These are phyloP conservation scores for Exophiala aquamarina DNA, from an alignment of 2,329 filamentous ascomycete species.

Conservation along the genomic window DNA sequence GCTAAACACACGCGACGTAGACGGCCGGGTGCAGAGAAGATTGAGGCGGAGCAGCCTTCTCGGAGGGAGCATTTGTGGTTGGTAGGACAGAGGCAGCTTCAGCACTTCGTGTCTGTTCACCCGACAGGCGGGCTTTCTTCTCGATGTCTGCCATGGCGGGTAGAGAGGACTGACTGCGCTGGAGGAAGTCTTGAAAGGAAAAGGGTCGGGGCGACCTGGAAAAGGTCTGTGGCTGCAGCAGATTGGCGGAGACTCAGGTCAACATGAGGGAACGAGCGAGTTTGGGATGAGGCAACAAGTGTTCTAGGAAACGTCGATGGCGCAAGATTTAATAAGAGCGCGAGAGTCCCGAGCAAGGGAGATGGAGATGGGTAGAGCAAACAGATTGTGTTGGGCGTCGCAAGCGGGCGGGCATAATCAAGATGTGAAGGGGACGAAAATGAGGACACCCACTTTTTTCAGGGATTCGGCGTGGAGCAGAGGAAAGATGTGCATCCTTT, in stretches of 20 bases:
- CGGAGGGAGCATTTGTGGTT: conserved; percentile 67
- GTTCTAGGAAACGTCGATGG: not conserved
- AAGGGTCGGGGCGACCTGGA: conserved; percentile 45
- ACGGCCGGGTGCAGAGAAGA: conserved; percentile 73
- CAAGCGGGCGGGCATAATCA: no score
- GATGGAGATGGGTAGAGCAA: no score
- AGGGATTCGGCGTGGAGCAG: no score
- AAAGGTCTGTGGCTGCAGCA: conserved; percentile 24
- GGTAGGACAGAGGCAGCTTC: conserved; percentile 61
- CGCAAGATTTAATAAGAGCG: no score
- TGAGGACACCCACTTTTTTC: no score
- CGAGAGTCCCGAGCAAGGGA: no score
- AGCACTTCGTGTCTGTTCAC: conserved; percentile 64
- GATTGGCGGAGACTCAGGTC: conserved; percentile 14
- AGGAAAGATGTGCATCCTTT: no score
- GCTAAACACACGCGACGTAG: conserved; percentile 66
- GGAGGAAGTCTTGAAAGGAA: conserved; percentile 48
- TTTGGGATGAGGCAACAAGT: not conserved
- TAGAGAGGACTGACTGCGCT: conserved; percentile 37
- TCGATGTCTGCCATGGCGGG: conserved; percentile 62
- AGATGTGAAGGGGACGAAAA: no score
- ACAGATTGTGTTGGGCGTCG: no score
- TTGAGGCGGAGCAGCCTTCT: conserved; percentile 68
- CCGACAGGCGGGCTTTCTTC: conserved; percentile 82
- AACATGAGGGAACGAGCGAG: conserved; percentile 11